These are phyloP conservation scores for Rhizopogon rudus DNA, from an alignment of 768 basidiomycete genomes.

Conservation along the genomic window DNA sequence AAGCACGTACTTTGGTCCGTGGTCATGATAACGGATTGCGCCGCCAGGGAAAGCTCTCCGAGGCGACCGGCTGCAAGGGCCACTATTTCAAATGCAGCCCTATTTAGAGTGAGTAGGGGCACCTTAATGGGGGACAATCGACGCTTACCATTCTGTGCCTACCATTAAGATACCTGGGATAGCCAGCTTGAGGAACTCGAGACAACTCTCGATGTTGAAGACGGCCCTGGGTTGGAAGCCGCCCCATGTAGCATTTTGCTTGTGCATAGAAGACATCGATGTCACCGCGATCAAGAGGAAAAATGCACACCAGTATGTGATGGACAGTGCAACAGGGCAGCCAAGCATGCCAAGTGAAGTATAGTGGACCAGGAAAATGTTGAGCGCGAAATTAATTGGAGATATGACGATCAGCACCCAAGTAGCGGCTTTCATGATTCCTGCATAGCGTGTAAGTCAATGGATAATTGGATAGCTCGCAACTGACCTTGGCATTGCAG, in stretches of 20 bases:
- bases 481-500: constrained; percentile 69
- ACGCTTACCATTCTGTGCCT: constrained; percentile 68
- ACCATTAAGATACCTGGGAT: constrained; percentile 79
- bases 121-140: background rate
- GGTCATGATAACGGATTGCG: constrained; percentile 78
- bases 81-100: constrained; percentile 82
- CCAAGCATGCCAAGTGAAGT: constrained; percentile 62
- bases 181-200: constrained; percentile 58
- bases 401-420: constrained; percentile 55
- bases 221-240: constrained; percentile 44
- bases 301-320: constrained; percentile 70
- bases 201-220: constrained; percentile 45
- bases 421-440: constrained; percentile 73
- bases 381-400: constrained; percentile 61
- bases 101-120: constrained; percentile 20
- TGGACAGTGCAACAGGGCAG: constrained; percentile 60
- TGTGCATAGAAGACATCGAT: constrained; percentile 46
- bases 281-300: constrained; percentile 46
- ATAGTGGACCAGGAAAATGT: constrained; percentile 57
- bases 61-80: constrained; percentile 71
- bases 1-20: constrained; percentile 59
- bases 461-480: background rate
- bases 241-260: constrained; percentile 58
- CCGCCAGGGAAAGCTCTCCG: constrained; percentile 62
- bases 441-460: constrained; percentile 28